Conservation (phyloP, 345 rosid genomes). For the Hirschfeldia incana region DNA sequence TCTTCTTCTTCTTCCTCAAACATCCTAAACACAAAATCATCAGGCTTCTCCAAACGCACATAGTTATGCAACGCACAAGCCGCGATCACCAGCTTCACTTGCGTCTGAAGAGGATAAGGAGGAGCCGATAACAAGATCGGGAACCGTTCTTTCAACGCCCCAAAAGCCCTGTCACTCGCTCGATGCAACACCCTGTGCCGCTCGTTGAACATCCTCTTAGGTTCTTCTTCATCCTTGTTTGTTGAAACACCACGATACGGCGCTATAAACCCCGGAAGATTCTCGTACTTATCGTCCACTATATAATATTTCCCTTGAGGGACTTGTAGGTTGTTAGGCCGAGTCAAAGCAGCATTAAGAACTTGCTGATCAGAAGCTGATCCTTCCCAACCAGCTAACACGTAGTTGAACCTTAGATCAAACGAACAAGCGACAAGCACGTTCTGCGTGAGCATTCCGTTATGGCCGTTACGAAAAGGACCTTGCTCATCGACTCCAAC, state of each 20-base stretch:
- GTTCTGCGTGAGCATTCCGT: slow-evolving; percentile 77
- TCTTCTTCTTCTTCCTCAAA: slow-evolving; percentile 50
- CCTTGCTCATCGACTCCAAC: slow-evolving; percentile 95
- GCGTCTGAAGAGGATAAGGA: slow-evolving; percentile 74
- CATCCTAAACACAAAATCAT: slow-evolving; percentile 63
- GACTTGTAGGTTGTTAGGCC: slow-evolving; percentile 63
- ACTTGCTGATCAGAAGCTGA: slow-evolving; percentile 83
- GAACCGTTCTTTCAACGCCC: slow-evolving; percentile 76
- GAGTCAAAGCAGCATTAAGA: slow-evolving; percentile 72
- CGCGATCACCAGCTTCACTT: slow-evolving; percentile 73
- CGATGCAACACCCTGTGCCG: slow-evolving; percentile 60
- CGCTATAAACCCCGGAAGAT: slow-evolving; percentile 77
- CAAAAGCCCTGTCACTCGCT: slow-evolving; percentile 54
- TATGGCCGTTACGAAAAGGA: slow-evolving; percentile 65
- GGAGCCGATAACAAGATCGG: slow-evolving; percentile 86
- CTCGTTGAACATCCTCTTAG: slow-evolving; percentile 74
- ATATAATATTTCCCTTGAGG: slow-evolving; percentile 88
- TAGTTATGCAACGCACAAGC: slow-evolving; percentile 83
- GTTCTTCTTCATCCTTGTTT: slow-evolving; percentile 41
- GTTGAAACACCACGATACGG: slow-evolving; percentile 57
- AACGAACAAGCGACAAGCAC: slow-evolving; percentile 79
- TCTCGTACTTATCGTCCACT: slow-evolving; percentile 60
- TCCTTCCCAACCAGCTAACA: slow-evolving; percentile 98
- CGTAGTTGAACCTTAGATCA: slow-evolving; percentile 82
- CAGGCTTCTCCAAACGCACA: slow-evolving; percentile 73